Base-by-base conservation (phyloP, 163 green algal species). In the Picocystis sp. region DNA sequence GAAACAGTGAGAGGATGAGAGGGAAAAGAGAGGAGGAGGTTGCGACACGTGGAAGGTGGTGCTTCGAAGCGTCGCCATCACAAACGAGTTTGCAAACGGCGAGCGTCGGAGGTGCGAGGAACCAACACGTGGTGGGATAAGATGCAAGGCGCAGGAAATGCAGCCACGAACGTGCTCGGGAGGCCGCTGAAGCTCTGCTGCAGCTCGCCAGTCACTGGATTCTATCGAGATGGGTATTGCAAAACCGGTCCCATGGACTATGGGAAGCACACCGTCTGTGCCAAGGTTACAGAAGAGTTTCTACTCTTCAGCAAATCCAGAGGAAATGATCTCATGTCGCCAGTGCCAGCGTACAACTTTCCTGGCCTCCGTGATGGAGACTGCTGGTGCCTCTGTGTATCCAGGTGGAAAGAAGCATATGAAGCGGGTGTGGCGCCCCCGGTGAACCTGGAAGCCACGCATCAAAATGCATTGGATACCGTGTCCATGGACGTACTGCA, bases 271-370 rank as follows among this genome's bases (percentile, higher is more conserved):
- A 65, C 76, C 0, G 62, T 79, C 5, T 77, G 68, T 54, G 62
- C 67, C 1, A 54, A 69, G 60, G 65, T 70, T 14, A 74, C 55
- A 23, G 42, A 52, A 1, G 67, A 71, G 17, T 77, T 77, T 29
- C 46, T 77, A 2, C 45, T 51, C 3, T 73, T 57, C 61, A 67
- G 64, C 6, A 29, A 15, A 3, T 12, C 24, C 9, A 53, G 44
- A 14, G 74, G 74, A 41, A 81, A 81, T 50, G 67, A 79, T 62
- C 65, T 81, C 15, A 69, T 48, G 42, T 74, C 63, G 2, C 72
- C 72, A 0, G 50, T 45, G 9, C 73, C 69, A 3, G 45, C 45
- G 24, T 71, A 57, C 51, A 50, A 50, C 29, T 81, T 77, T 43
- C 64, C 73, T 22, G 70, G 71, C 9, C 62, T 81, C 3, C 72